A percentile compares a stretch with the other conserved stretches of the same genome.
phyloP scores from a whole-genome alignment of 2,329 filamentous ascomycete species.

The Monosporascus ibericus region DNA sequence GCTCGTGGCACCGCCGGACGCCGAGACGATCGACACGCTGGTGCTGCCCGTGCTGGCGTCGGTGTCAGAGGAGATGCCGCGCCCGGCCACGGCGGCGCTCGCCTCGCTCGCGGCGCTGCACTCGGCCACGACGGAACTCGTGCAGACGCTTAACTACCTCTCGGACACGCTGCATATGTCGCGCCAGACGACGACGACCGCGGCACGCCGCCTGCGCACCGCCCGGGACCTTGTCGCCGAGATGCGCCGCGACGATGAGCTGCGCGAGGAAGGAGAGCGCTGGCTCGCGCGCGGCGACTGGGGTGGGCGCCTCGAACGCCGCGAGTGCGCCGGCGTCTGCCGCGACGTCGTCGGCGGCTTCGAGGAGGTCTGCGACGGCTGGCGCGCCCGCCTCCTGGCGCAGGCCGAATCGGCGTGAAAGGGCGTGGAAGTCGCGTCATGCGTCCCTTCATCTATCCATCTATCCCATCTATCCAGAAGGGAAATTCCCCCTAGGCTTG shows the following conservation, averaged over 20 bases:
- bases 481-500: not conserved
- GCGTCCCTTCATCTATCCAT: not conserved
- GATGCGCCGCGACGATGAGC: conserved; percentile 75
- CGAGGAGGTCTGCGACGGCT: conserved; percentile 80
- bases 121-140: conserved; percentile 63
- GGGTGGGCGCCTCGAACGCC: conserved; percentile 66
- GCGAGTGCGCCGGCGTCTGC: conserved; percentile 81
- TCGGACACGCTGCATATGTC: conserved; percentile 94
- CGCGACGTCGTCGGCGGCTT: conserved; percentile 87
- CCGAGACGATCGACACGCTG: conserved; percentile 62
- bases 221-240: conserved; percentile 83
- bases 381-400: conserved; percentile 69
- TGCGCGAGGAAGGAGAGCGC: conserved; percentile 71
- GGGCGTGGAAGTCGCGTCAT: not conserved
- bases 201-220: conserved; percentile 70
- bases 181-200: conserved; percentile 77
- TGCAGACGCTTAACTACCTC: conserved; percentile 76
- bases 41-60: conserved; percentile 56
- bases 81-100: conserved; percentile 55
- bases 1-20: conserved; percentile 54
- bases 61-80: conserved; percentile 62
- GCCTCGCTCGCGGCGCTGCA: conserved; percentile 64
- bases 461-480: not conserved
- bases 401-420: conserved; percentile 44
- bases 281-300: conserved; percentile 81